Conservation (phyloP, 495 filamentous ascomycete genomes). For the Penicillium parvum region DNA sequence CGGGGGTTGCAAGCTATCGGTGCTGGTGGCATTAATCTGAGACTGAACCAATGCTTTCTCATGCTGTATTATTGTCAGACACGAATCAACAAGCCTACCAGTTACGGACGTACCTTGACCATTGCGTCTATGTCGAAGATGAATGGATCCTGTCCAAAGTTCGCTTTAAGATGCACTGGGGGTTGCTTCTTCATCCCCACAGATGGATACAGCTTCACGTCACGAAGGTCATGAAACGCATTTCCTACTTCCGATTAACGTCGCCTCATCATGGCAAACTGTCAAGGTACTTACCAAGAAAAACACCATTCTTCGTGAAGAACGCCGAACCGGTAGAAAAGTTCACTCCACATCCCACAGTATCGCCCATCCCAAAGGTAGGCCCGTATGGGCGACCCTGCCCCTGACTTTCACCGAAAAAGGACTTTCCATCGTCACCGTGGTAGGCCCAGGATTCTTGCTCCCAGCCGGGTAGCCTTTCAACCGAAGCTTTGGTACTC, state of each 20-base stretch:
- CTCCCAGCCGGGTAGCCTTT: constrained; percentile 90
- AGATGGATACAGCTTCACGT: constrained; percentile 70
- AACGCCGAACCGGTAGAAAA: constrained; percentile 83
- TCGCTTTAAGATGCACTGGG: constrained; percentile 75
- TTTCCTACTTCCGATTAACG: constrained; percentile 47
- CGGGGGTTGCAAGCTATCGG: constrained; percentile 56
- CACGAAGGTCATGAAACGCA: constrained; percentile 76
- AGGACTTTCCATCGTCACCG: constrained; percentile 90
- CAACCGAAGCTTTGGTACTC: constrained; percentile 65
- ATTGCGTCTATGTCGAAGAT: constrained; percentile 88
- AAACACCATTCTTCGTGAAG: constrained; percentile 89
- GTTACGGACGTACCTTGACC: constrained; percentile 56
- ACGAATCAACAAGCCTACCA: neutral
- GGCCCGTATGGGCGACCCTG: constrained; percentile 74
- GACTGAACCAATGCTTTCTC: constrained; percentile 56
- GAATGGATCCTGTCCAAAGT: constrained; percentile 90
- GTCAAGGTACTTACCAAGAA: constrained; percentile 56
- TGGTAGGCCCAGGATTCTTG: constrained; percentile 96
- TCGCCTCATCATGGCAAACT: neutral
- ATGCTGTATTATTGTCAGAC: constrained; percentile 41
- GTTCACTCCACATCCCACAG: constrained; percentile 90
- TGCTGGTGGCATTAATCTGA: constrained; percentile 50
- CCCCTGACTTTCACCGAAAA: constrained; percentile 59
- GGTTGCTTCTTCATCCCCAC: constrained; percentile 88
- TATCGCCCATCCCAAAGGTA: constrained; percentile 69